phyloP scores from a whole-genome alignment of 192 early-diverging fungal species.

The Backusella sp. region DNA sequence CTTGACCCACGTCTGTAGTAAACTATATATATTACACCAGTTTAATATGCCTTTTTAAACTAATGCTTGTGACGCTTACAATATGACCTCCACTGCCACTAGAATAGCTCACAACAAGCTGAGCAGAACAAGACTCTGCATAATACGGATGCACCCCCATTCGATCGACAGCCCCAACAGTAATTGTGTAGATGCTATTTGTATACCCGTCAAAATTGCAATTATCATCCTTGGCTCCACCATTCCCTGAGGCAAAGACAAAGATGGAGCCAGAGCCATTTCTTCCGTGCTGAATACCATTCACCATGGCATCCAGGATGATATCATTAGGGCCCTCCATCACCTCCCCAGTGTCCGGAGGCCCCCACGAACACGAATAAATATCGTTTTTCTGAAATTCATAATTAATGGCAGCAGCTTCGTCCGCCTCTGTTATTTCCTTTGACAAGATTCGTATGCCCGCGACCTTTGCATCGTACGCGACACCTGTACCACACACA shows the following conservation, averaged over 20 bases:
- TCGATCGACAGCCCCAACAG: slow-evolving; percentile 85
- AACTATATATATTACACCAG: slow-evolving; percentile 43
- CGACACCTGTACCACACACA: slow-evolving; percentile 93
- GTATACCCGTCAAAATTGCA: slow-evolving; percentile 98
- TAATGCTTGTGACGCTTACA: slow-evolving; percentile 60
- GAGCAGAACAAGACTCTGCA: slow-evolving; percentile 86
- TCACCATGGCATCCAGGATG: slow-evolving; percentile 80
- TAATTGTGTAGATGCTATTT: slow-evolving; percentile 94
- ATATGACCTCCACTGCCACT: slow-evolving; percentile 77
- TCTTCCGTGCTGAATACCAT: slow-evolving; percentile 85
- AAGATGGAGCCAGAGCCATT: slow-evolving; percentile 83
- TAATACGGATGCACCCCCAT: slow-evolving; percentile 78
- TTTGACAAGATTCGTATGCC: slow-evolving; percentile 90
- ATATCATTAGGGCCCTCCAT: slow-evolving; percentile 83
- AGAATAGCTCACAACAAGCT: slow-evolving; percentile 86
- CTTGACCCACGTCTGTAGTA: slow-evolving; percentile 82
- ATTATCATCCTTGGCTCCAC: slow-evolving; percentile 78
- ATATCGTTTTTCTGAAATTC: slow-evolving; percentile 87
- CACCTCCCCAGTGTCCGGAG: slow-evolving; percentile 81
- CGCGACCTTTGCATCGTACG: slow-evolving; percentile 82
- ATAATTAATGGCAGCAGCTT: slow-evolving; percentile 89
- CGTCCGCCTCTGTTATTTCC: slow-evolving; percentile 89
- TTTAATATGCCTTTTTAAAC: slow-evolving; percentile 43
- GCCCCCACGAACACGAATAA: slow-evolving; percentile 97
- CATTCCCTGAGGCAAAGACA: slow-evolving; percentile 96